phyloP scores from a whole-genome alignment of 352 stramenopile genomes.

The Phytophthora cactorum region DNA sequence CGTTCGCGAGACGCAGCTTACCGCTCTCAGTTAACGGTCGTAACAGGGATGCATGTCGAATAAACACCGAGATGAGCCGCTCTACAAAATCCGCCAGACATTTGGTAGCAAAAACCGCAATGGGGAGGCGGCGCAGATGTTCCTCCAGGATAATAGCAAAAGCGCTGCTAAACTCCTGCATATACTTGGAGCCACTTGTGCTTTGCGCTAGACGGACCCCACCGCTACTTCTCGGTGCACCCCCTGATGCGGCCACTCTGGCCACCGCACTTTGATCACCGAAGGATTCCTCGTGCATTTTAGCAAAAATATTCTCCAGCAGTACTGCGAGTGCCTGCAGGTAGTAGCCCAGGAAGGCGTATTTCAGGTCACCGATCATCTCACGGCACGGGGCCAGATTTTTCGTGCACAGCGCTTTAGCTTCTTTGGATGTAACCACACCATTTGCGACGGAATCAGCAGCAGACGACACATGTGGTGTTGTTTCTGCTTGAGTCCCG shows the following conservation, averaged over 20 bases:
- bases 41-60: conserved; percentile 75
- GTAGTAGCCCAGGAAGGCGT: conserved; percentile 73
- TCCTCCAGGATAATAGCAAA: conserved; percentile 79
- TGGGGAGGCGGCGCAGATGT: conserved; percentile 70
- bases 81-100: conserved; percentile 75
- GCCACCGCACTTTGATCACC: conserved; percentile 42
- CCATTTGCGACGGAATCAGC: conserved; percentile 14
- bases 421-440: conserved; percentile 45
- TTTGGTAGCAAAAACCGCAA: conserved; percentile 51
- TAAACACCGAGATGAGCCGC: conserved; percentile 79
- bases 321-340: conserved; percentile 64
- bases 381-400: conserved; percentile 55
- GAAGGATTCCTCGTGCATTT: conserved; percentile 90
- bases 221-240: conserved; percentile 25
- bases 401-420: conserved; percentile 43
- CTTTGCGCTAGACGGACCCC: conserved; percentile 21
- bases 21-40: conserved; percentile 76
- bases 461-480: conserved; percentile 6
- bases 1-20: conserved; percentile 81
- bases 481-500: conserved; percentile 12
- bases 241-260: conserved; percentile 10
- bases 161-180: conserved; percentile 72
- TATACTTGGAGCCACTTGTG: conserved; percentile 72
- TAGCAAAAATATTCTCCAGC: conserved; percentile 69
- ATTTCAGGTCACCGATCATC: conserved; percentile 62